Base-by-base conservation (phyloP, 2,329 filamentous ascomycete genomes). In the Septoria linicola region DNA sequence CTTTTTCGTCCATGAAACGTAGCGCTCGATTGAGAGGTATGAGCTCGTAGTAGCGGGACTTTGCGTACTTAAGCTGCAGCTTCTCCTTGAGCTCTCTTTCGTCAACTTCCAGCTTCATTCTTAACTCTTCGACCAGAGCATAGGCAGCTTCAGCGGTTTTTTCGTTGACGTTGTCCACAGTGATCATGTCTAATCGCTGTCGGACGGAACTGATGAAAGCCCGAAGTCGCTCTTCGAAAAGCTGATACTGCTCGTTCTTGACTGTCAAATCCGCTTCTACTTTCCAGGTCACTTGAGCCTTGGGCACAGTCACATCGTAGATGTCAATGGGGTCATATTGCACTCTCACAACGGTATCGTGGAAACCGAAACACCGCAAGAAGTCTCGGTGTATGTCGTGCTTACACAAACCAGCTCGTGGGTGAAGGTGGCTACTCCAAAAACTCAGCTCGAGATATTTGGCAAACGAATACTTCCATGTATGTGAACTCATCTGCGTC, bases 381-480 rank as follows among this genome's bases (percentile, higher is more conserved):
- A 97, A 92, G 62, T 99, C 88, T 54, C 85, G 84, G 68, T 96
- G 90, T 51, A 96, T 84, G 66, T 99, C 92, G 66, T 99, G 93
- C 13, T 88, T 82, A 66, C 95, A 99, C 69, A 88, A 76, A 21
- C 84, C 82, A 39, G 85, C 83, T 59, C 81, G 84, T 61, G 85
- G 83, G 66, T 84, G 87, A 41, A 97, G 74, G 31, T 89, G 87
- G 35, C 83, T 87, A 65, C 91, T 92, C 91, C 92, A 99, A 69
- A 97, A 97, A 2, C 91, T 90, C 14, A 99, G 76, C 70, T 99
- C 93, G n/a, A 99, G 77, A 64, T 97, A 99, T 70, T 99, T 99
- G 8, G 89, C 93, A 65, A 99, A 95, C 0, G 93, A 99, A 68
- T 99, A 99, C 68, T 95, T 96, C 88, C 90, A 99, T 0, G 91